Evolutionary conservation across 371 early-diverging fungal species (phyloP).

Genomic region (Chytridiales sp.): DNA sequence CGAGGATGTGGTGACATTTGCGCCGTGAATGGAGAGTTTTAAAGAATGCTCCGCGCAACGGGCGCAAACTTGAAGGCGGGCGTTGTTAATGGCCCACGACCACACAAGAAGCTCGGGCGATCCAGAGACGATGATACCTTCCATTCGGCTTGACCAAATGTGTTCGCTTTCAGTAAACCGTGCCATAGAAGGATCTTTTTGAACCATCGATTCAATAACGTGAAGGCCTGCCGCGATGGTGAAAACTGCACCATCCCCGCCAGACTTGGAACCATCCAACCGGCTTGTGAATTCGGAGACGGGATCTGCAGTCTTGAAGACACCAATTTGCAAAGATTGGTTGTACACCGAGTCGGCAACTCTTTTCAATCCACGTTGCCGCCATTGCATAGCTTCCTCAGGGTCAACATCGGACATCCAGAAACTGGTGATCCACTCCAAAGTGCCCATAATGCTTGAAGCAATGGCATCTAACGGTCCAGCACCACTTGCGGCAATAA

Average conservation of each 20-base stretch:
- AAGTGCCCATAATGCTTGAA: constrained; percentile 1
- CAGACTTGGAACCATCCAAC: neutral
- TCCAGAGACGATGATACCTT: neutral
- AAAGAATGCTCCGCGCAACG: neutral
- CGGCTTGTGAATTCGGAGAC: neutral
- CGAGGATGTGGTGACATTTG: neutral
- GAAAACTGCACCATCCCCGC: constrained; percentile 1
- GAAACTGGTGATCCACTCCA: constrained; percentile 11
- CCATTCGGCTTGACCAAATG: neutral
- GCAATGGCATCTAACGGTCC: constrained; percentile 5
- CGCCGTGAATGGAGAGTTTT: neutral
- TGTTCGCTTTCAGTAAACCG: neutral
- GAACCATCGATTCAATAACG: neutral
- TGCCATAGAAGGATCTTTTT: neutral
- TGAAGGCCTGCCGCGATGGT: neutral
- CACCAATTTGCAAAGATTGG: too few relatives aligned
- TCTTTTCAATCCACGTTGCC: neutral
- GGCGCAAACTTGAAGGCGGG: constrained; percentile 9
- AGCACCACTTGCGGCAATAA: neutral
- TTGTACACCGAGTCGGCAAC: neutral
- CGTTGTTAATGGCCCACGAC: constrained; percentile 10
- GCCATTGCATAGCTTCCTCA: neutral
- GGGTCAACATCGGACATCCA: constrained; percentile 7
- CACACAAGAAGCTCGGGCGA: constrained; percentile 1
- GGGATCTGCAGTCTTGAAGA: too few relatives aligned